phyloP scores from a whole-genome alignment of 352 stramenopile species.

The Phytophthora cactorum region DNA sequence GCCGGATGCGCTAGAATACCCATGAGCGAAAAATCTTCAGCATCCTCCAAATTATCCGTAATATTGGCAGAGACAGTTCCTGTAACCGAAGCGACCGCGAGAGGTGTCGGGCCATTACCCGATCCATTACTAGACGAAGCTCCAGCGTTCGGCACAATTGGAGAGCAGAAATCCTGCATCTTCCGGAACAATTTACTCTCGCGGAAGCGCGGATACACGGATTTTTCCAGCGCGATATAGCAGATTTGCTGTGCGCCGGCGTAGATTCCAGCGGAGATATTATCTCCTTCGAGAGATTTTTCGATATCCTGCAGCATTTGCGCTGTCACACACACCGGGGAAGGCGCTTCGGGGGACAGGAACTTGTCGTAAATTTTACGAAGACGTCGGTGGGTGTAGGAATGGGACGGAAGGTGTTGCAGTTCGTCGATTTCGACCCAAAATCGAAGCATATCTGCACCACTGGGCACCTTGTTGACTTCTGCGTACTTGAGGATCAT shows the following conservation, averaged over 20 bases:
- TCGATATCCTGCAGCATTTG: slow-evolving; percentile 79
- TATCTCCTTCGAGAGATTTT: slow-evolving; percentile 60
- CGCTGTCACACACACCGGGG: slow-evolving; percentile 75
- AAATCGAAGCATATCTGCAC: slow-evolving; percentile 73
- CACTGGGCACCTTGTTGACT: slow-evolving; percentile 58
- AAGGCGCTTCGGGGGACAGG: slow-evolving; percentile 67
- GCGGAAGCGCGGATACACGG: slow-evolving; percentile 77
- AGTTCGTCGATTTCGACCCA: slow-evolving; percentile 86
- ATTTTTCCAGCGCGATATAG: slow-evolving; percentile 69
- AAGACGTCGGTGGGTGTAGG: slow-evolving; percentile 80
- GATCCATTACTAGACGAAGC: not conserved
- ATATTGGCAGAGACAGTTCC: slow-evolving; percentile 27
- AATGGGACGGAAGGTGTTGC: slow-evolving; percentile 73
- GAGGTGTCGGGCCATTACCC: slow-evolving; percentile 3
- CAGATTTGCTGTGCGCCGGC: slow-evolving; percentile 69
- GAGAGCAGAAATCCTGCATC: slow-evolving; percentile 78
- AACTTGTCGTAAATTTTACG: slow-evolving; percentile 91
- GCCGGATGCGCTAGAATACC: slow-evolving; percentile 72
- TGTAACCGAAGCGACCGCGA: slow-evolving; percentile 18
- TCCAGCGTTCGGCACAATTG: slow-evolving; percentile 24
- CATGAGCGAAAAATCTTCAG: slow-evolving; percentile 67
- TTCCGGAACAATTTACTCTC: slow-evolving; percentile 80
- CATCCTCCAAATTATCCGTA: slow-evolving; percentile 24
- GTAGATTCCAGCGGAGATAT: slow-evolving; percentile 79
- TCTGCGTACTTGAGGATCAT: slow-evolving; percentile 73